These are phyloP conservation scores for Acorus calamus DNA, from an alignment of 106 monocot species.

Conservation along the genomic window DNA sequence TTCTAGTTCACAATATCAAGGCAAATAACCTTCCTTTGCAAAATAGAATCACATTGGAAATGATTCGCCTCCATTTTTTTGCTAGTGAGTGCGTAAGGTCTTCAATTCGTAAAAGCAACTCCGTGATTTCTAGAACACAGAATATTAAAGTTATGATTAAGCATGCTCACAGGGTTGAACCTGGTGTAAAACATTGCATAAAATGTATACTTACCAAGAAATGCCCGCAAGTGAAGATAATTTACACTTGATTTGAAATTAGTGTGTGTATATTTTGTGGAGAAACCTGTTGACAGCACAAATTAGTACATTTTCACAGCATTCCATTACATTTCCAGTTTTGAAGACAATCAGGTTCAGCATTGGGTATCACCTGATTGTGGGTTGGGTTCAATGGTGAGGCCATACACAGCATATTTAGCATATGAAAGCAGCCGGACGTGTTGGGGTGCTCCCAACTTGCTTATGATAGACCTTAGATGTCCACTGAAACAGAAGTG, in stretches of 20 bases:
- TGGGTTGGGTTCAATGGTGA: conserved; percentile 12
- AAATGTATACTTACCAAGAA: conserved; percentile 47
- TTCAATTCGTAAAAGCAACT: conserved; percentile 46
- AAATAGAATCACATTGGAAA: conserved; percentile 12
- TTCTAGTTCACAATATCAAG: conserved; percentile 2
- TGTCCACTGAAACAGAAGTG: conserved; percentile 41
- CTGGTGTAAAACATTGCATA: too few species aligned
- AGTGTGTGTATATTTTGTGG: conserved; percentile 11
- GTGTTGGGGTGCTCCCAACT: conserved; percentile 54
- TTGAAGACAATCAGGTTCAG: neutral
- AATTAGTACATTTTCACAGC: neutral
- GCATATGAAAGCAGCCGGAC: conserved; percentile 66
- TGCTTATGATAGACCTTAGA: conserved; percentile 73
- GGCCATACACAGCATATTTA: conserved; percentile 70
- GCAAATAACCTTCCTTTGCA: conserved; percentile 12
- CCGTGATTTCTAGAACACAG: conserved; percentile 36
- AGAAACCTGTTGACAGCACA: conserved; percentile 16
- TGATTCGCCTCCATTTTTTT: conserved; percentile 19
- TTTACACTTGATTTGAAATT: conserved; percentile 27
- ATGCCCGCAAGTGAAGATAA: conserved; percentile 51
- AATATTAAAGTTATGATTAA: neutral
- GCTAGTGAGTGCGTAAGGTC: conserved; percentile 20
- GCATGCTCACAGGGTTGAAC: neutral
- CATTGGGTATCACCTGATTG: conserved; percentile 30
- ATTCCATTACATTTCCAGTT: neutral